These are phyloP conservation scores for Sechiopsis laciniata DNA, from an alignment of 306 rosid genomes.

Conservation along the genomic window DNA sequence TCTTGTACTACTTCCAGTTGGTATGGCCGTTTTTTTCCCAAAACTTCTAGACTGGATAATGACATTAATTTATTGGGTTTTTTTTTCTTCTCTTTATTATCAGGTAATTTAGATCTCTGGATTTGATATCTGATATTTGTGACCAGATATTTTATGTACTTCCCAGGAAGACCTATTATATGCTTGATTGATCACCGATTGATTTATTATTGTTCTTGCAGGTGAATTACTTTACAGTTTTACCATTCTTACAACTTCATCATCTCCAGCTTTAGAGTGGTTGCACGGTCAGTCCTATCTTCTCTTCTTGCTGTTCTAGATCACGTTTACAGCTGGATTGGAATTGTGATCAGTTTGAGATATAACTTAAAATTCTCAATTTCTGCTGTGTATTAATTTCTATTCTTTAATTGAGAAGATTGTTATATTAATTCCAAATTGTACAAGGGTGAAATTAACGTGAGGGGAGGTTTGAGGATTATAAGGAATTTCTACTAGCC, in stretches of 20 bases:
- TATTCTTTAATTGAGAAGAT: neutral
- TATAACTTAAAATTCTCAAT: neutral
- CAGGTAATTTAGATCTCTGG: neutral
- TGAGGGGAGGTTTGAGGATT: conserved; percentile 1
- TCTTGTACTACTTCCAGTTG: conserved; percentile 8
- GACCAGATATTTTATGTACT: neutral
- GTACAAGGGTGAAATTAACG: neutral
- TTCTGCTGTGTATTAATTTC: neutral
- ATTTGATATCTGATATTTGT: neutral
- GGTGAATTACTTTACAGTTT: conserved; percentile 63
- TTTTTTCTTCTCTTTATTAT: neutral
- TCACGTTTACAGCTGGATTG: neutral
- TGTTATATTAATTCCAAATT: neutral
- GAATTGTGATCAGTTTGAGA: neutral
- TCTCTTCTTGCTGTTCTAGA: neutral
- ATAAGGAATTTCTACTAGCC: neutral
- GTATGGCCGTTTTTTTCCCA: neutral
- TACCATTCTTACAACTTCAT: conserved; percentile 68
- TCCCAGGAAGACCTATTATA: neutral
- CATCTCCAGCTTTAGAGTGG: conserved; percentile 76
- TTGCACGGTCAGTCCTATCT: conserved; percentile 63
- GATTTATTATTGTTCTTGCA: conserved; percentile 30
- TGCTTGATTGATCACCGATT: neutral
- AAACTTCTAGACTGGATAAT: neutral
- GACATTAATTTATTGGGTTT: neutral